These are phyloP conservation scores for Evansstolkia leycettana DNA, from an alignment of 495 filamentous ascomycete species.

Conservation along the genomic window DNA sequence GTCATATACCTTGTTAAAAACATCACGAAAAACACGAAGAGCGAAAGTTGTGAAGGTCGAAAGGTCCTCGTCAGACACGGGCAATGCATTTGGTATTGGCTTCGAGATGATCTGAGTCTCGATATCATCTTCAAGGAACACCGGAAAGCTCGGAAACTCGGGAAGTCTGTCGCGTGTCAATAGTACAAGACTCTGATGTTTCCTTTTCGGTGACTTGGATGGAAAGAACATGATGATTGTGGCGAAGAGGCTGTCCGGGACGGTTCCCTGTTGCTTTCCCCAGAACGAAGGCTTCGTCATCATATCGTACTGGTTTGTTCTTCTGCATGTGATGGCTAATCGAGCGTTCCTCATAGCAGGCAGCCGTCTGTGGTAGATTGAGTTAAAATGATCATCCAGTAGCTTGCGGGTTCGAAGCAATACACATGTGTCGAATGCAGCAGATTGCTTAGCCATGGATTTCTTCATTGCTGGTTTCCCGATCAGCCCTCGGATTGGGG, in stretches of 20 bases:
- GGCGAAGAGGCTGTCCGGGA: constrained; percentile 47
- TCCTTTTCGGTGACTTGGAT: constrained; percentile 43
- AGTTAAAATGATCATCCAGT: constrained; percentile 61
- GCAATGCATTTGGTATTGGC: constrained; percentile 25
- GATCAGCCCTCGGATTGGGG: constrained; percentile 54
- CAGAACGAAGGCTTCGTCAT: constrained; percentile 69
- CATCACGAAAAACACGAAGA: constrained; percentile 62
- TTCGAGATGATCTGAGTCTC: constrained; percentile 43
- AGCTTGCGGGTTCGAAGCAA: constrained; percentile 51
- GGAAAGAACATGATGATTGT: constrained; percentile 50
- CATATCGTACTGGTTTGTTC: constrained; percentile 62
- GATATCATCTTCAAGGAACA: constrained; percentile 54
- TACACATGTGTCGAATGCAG: constrained; percentile 78
- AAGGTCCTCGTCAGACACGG: constrained; percentile 26
- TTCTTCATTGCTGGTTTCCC: constrained; percentile 54
- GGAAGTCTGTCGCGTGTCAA: constrained; percentile 58
- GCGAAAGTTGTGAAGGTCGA: constrained; percentile 55
- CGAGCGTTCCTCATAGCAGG: constrained; percentile 83
- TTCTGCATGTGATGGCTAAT: constrained; percentile 71
- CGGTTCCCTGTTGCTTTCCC: constrained; percentile 36
- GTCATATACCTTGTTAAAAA: constrained; percentile 82
- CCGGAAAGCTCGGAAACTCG: constrained; percentile 49
- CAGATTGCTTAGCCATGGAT: constrained; percentile 72
- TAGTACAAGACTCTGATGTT: constrained; percentile 55
- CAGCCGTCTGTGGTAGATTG: constrained; percentile 58